Evolutionary conservation across 495 filamentous ascomycete species (phyloP), one percentile per base, ranked within the genome.

Genomic region (Diplogelasinospora grovesii): DNA sequence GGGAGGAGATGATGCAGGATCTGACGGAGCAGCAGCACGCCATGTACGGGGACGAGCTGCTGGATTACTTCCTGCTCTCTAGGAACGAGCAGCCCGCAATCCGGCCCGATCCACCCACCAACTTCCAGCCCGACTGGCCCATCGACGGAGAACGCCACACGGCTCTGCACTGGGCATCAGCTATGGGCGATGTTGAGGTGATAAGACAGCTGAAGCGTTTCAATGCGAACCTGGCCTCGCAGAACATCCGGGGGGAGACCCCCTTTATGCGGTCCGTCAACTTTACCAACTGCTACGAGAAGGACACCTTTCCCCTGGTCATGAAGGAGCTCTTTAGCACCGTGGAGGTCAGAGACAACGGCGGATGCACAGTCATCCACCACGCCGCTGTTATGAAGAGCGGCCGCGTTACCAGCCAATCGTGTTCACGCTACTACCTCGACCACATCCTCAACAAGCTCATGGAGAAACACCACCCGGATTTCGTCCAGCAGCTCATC

Each of bases 111-210:
- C 87, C 90, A 6, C 92, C 92, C 0, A 60, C 74, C 11, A 79
- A 86, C 50, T 93, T 92, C 56, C 78, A 94, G 45, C 79, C 93
- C 10, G 81, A 97, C 64, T 83, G 86, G 56, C 66, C 79, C 20
- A 95, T 98, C 50, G 92, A 98, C 52, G 80, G 85, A 14, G 86
- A 90, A 35, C 77, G 78, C 4, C 88, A 96, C 51, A 90, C 85
- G 2, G 88, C 89, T 3, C 71, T 98, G 41, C 92, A 98, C 56
- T 98, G 92, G 92, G 92, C 88, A 13, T 84, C 86, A 43, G 84
- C 92, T n/a, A 97, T 98, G 92, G 92, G 90, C 27, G 92, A 98
- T 53, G 66, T 96, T 13, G 83, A 87, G 20, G 85, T 97, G 22
- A 86, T 96, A 40, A 85, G 80, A 56, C 79, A 90, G 52, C 67